Base-by-base conservation (phyloP, 805 yeast genomes). In the Maudiozyma barnettii region DNA sequence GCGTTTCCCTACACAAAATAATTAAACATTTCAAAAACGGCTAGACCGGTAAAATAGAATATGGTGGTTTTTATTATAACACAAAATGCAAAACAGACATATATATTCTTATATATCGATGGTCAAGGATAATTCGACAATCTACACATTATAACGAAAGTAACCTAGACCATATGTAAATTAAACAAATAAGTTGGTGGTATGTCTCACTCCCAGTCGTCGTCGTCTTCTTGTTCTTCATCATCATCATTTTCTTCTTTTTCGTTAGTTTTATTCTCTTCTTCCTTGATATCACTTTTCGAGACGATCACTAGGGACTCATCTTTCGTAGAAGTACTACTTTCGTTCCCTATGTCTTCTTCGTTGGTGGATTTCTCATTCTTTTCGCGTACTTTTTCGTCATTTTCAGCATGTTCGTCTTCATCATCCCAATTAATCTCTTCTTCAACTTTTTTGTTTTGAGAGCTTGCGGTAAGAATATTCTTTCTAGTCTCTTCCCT, bases 401-500 rank as follows among this genome's bases (percentile, higher is more conserved):
- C 45, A 12, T 33, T 39, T 10, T 46, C 45, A 12, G 21, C 46
- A 19, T 52, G 58, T 16, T 61, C 66, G 1, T 60, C 70, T 13
- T 60, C 66, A 41, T 68, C 73, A 31, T 65, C 73, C 55, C 69
- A 71, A 14, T 64, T 70, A 14, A 54, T 44, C 31, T 61, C 57
- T 43, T 69, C 76, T 16, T 66, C 71, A 23, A n/a, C n/a, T n/a
- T 47, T 54, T 43, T 68, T 67, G 45, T 65, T 67, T 36, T 73
- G 43, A 36, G 54, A 52, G 44, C 68, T 68, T 48, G 65, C 68
- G 31, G 74, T 68, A 41, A 86, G 68, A 47, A 85, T 69, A 53
- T 75, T 74, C 64, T 81, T 82, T 59, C 95, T 74, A 60, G 79
- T 73, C 56, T 69, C 68, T 56, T 88, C 95, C 55, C 76, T 81